These are phyloP conservation scores for Cydonia oblonga DNA, from an alignment of 331 rosid species.

Conservation along the genomic window DNA sequence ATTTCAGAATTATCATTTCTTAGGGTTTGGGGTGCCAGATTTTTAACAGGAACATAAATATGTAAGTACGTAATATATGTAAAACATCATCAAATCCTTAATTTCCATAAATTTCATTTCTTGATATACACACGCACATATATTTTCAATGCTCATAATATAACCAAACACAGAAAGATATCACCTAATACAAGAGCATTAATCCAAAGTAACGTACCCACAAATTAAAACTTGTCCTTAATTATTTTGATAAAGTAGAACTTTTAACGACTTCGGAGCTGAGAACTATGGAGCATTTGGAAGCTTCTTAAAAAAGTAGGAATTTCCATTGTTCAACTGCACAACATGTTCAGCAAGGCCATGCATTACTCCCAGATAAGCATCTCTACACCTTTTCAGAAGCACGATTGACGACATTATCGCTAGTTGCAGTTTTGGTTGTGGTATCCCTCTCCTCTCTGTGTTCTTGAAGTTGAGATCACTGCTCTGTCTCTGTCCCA, in stretches of 20 bases:
- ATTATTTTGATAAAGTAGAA: neutral
- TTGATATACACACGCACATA: no score
- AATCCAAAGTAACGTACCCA: neutral
- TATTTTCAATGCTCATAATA: no score
- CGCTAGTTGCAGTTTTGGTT: neutral
- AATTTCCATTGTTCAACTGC: slow-evolving; percentile 20
- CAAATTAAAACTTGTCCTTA: neutral
- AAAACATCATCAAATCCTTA: neutral
- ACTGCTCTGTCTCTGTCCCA: neutral
- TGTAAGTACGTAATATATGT: no score
- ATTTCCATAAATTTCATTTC: neutral
- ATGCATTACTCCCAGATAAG: slow-evolving; percentile 20
- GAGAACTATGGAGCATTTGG: neutral
- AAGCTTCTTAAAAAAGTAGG: slow-evolving; percentile 5
- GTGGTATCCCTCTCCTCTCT: neutral
- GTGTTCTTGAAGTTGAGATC: neutral
- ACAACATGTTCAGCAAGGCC: slow-evolving; percentile 18
- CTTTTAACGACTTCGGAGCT: neutral
- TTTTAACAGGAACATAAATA: no score
- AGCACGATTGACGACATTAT: neutral
- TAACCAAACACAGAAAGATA: no score
- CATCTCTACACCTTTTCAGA: slow-evolving; percentile 10
- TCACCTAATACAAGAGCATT: neutral
- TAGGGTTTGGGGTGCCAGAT: no score
- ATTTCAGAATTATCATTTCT: no score